phyloP scores from a whole-genome alignment of 345 rosid species.

The Arabidopsis thaliana region TAIR10.1 NC_003076.8:23048001-23048500 shows the following conservation, averaged over 20 bases:
- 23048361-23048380: background rate
- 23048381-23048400: too few relatives aligned
- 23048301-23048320: constrained; percentile 20
- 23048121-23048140: constrained; percentile 41
- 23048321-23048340: constrained; percentile 32
- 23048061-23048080: constrained; percentile 62
- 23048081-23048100: constrained; percentile 36
- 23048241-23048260: constrained; percentile 11
- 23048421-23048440: background rate
- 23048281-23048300: constrained; percentile 18
- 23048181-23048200: constrained; percentile 27
- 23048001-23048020: constrained; percentile 71
- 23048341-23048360: background rate
- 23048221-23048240: constrained; percentile 26
- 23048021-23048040: constrained; percentile 68
- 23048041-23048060: constrained; percentile 59
- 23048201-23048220: constrained; percentile 18
- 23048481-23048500: background rate
- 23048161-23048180: constrained; percentile 40
- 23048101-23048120: constrained; percentile 41
- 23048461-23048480: background rate
- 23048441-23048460: background rate
- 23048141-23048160: constrained; percentile 38
- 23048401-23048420: constrained; percentile 12
- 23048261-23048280: background rate